Base-by-base conservation (phyloP, 2,329 filamentous ascomycete species). In the Sclerotiophoma versabilis region DNA sequence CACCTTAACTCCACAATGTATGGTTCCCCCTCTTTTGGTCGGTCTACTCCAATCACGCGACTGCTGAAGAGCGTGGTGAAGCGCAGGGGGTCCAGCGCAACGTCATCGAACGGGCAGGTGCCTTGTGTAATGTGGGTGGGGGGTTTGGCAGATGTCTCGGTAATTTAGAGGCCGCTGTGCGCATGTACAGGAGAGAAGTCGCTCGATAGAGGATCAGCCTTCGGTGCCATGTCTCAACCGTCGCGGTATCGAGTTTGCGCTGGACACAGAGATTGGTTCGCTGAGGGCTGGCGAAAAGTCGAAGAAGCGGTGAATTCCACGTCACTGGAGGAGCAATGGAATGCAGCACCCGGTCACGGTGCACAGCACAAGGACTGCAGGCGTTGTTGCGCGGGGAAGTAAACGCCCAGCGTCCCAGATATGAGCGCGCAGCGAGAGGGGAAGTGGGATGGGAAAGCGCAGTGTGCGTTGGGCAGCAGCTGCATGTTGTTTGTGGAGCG, bases 151-250 rank as follows among this genome's bases (percentile, higher is more conserved):
- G 20, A 10, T 4, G 48, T 54, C 38, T 33, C 12, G 49, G 14
- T 30, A 34, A 23, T 34, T 42, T 32, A 34, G 46, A 43, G 6
- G 23, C 56, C 38, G 60, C 59, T 59, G 62, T 63, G 63, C 52
- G 63, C 54, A 57, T 68, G 72, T 14, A 67, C 44, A 8, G 70
- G 70, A 38, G 71, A 68, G 39, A 68, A 73, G 58, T 73, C 71
- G 65, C 69, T 73, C 60, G 69, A 64, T 44, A 73, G 68, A 65
- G 71, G 69, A 41, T 73, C 70, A 50, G 45, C 43, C 54, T 72
- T 69, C 25, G 68, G 72, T 59, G 71, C 72, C 72, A 75, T 75
- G 45, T 63, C 65, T 64, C 49, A 41, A 37, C 26, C 17, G 42
- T 43, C 29, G 50, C 37, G 19, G 51, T 47, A 4, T 51, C 34